Conservation (phyloP, 345 rosid species). For the Corymbia maculata region DNA sequence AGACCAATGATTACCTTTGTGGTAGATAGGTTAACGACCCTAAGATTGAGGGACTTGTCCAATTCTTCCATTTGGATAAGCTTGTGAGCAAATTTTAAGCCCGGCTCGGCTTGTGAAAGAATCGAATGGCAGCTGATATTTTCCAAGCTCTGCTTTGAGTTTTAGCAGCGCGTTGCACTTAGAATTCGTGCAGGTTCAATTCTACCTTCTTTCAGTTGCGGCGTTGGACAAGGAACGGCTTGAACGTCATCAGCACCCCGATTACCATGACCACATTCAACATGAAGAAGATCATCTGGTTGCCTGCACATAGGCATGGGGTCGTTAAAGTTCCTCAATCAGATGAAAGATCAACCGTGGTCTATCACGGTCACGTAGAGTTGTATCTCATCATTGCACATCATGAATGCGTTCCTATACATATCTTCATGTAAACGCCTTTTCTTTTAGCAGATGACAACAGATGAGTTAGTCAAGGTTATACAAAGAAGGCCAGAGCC, state of each 20-base stretch:
- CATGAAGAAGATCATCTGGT: slow-evolving; percentile 58
- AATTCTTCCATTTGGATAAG: too few species aligned
- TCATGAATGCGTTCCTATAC: neutral
- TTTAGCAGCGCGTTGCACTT: neutral
- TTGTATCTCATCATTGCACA: neutral
- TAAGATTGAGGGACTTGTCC: neutral
- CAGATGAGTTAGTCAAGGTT: neutral
- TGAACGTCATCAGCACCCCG: slow-evolving; percentile 60
- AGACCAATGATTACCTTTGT: neutral
- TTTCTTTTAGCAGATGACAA: neutral
- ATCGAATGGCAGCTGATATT: neutral
- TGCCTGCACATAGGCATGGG: slow-evolving; percentile 31
- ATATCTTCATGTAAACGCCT: neutral
- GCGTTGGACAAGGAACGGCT: slow-evolving; percentile 45
- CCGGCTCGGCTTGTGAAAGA: neutral
- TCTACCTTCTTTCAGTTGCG: neutral
- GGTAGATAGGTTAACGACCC: neutral
- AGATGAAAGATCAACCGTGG: neutral
- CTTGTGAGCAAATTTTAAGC: too few species aligned
- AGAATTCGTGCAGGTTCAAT: neutral
- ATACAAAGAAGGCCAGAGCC: neutral
- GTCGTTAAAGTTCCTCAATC: neutral
- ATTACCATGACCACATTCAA: slow-evolving; percentile 37
- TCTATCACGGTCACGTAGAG: neutral
- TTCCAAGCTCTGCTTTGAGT: neutral